Percentiles rank a stretch among this genome's conserved stretches.
Conservation (phyloP, 73 alveolate genomes). For the Paramecium octaurelia region DNA sequence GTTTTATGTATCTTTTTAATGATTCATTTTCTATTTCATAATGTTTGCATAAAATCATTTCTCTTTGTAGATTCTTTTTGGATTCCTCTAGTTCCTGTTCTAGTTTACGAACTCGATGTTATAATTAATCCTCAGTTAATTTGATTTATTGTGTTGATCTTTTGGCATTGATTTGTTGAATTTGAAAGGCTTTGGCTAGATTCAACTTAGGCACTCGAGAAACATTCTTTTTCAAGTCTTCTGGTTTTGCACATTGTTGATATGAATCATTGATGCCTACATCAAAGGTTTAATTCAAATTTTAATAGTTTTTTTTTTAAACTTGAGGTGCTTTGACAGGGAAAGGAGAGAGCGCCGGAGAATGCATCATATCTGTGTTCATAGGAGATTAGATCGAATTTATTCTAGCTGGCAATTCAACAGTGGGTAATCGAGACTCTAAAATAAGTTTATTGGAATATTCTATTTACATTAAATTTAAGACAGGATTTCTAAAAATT, state of each 20-base stretch:
- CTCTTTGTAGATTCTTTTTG: background rate
- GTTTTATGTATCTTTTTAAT: background rate
- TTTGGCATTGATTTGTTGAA: conserved; percentile 25
- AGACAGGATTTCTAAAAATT: background rate
- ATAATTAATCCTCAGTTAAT: conserved; percentile 11
- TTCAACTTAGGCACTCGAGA: conserved; percentile 1
- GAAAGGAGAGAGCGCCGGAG: conserved; percentile 31
- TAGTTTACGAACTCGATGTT: background rate
- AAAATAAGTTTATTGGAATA: background rate
- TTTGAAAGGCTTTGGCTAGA: conserved; percentile 16
- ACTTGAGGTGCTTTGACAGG: conserved; percentile 30
- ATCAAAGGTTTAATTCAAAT: conserved; percentile 29
- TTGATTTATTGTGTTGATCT: conserved; percentile 16
- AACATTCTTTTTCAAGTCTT: background rate
- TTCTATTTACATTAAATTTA: background rate
- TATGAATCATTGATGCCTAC: background rate
- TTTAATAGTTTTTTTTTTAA: background rate
- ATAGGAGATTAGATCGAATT: background rate
- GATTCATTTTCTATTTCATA: conserved; percentile 38
- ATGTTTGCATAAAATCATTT: conserved; percentile 9
- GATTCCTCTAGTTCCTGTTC: conserved; percentile 20
- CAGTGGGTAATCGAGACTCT: conserved; percentile 16
- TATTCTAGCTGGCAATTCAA: background rate
- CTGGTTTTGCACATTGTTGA: background rate
- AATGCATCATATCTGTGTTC: conserved; percentile 19